Conservation (phyloP, 2,329 filamentous ascomycete species). For the Scorias spongiosa region DNA sequence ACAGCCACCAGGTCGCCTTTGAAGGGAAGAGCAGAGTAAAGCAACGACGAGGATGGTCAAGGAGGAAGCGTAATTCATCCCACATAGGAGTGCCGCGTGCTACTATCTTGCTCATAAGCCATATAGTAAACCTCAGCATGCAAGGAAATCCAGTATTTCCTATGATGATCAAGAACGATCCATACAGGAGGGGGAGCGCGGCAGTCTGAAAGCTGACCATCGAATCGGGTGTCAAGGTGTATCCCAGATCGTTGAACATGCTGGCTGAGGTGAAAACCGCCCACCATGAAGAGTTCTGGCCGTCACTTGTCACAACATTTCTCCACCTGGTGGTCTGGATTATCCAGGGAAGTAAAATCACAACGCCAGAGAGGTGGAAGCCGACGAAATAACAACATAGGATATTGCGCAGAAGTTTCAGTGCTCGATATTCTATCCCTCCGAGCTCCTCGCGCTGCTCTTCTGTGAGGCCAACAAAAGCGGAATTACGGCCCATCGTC, state of each 20-base stretch:
- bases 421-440: conserved; percentile 85
- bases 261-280: conserved; percentile 78
- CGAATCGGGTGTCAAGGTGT: conserved; percentile 51
- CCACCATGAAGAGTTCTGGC: conserved; percentile 67
- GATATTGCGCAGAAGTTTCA: conserved; percentile 72
- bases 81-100: conserved; percentile 55
- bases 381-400: conserved; percentile 66
- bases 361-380: conserved; percentile 62
- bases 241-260: conserved; percentile 89
- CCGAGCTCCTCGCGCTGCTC: conserved; percentile 90
- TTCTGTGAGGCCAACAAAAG: conserved; percentile 74
- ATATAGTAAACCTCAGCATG: conserved; percentile 87
- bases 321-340: conserved; percentile 47
- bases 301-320: conserved; percentile 43
- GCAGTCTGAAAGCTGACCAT: conserved; percentile 80
- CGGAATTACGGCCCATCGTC: conserved; percentile 83
- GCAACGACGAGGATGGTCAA: conserved; percentile 89
- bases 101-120: conserved; percentile 54
- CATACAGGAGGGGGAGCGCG: conserved; percentile 57
- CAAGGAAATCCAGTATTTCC: conserved; percentile 93
- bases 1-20: conserved; percentile 88
- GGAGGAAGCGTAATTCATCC: conserved; percentile 79
- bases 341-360: conserved; percentile 72
- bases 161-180: conserved; percentile 79
- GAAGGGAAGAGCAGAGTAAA: conserved; percentile 90